phyloP scores from a whole-genome alignment of 208 protist genomes.

The Naegleria gruberi region DNA sequence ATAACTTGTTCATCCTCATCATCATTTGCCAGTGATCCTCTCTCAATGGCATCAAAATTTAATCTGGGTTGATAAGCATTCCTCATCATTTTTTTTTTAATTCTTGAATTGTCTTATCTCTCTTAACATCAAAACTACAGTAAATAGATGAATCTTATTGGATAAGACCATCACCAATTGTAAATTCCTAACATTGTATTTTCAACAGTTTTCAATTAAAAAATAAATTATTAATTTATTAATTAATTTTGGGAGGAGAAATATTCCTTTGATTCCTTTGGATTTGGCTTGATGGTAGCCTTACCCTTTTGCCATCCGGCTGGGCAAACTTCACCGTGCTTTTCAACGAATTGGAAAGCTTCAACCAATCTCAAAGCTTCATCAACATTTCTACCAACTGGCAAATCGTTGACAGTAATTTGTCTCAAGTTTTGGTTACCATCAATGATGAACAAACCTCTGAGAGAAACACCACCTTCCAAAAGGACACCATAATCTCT shows the following conservation, averaged over 20 bases:
- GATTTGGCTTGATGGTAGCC: conserved; percentile 80
- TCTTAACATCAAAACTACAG: no score
- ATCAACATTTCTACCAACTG: conserved; percentile 84
- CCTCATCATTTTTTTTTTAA: neutral
- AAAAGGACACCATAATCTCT: conserved; percentile 80
- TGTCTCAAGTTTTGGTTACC: conserved; percentile 73
- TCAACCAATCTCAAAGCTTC: conserved; percentile 86
- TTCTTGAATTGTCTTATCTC: no score
- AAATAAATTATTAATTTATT: neutral
- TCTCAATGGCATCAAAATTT: neutral
- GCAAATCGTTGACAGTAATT: conserved; percentile 85
- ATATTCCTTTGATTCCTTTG: conserved; percentile 73
- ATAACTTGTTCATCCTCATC: neutral
- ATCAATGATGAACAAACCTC: conserved; percentile 92
- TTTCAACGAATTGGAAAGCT: conserved; percentile 86
- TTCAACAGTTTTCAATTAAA: neutral
- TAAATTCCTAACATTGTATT: no score
- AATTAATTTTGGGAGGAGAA: conserved; percentile 44
- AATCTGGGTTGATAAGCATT: neutral
- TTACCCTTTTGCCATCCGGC: conserved; percentile 79
- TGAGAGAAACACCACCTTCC: conserved; percentile 68
- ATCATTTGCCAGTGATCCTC: neutral
- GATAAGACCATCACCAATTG: no score
- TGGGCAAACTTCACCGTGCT: conserved; percentile 87
- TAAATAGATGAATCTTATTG: no score